phyloP scores from a whole-genome alignment of 805 yeast species.

The Komagataella pseudopastoris region DNA sequence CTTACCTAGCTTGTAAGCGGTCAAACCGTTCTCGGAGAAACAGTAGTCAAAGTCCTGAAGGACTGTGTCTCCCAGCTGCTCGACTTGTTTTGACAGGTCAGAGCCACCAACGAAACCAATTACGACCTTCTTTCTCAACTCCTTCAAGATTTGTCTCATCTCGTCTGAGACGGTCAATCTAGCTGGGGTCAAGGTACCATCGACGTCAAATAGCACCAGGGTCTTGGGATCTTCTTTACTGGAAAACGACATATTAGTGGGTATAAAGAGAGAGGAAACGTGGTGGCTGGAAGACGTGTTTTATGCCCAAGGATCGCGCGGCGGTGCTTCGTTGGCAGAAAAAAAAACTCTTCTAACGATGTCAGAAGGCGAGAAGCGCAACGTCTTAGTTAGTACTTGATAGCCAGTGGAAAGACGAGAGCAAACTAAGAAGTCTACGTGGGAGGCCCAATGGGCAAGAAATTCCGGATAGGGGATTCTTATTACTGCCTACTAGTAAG shows the following conservation, averaged over 20 bases:
- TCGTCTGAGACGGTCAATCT: conserved; percentile 61
- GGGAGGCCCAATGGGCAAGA: not conserved
- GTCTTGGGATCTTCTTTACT: conserved; percentile 75
- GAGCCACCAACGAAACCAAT: conserved; percentile 98
- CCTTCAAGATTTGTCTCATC: conserved; percentile 54
- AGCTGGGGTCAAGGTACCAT: conserved; percentile 97
- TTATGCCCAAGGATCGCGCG: not conserved
- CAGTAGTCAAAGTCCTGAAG: conserved; percentile 83
- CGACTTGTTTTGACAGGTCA: conserved; percentile 86
- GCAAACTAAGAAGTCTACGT: not conserved
- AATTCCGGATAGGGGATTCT: not conserved
- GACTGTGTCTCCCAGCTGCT: conserved; percentile 81
- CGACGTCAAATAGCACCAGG: conserved; percentile 91
- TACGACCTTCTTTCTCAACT: conserved; percentile 82
- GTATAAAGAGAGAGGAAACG: not conserved
- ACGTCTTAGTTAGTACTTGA: not conserved
- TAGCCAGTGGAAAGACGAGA: not conserved
- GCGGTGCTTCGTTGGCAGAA: not conserved
- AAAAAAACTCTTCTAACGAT: not conserved
- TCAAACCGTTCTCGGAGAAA: conserved; percentile 94
- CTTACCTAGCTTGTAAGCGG: conserved; percentile 89
- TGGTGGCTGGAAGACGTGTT: not conserved
- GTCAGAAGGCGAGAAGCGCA: not conserved
- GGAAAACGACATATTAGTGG: conserved; percentile 39
- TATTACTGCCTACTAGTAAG: too few relatives aligned